Conservation (phyloP, 306 rosid species). For the Prunus mira region DNA sequence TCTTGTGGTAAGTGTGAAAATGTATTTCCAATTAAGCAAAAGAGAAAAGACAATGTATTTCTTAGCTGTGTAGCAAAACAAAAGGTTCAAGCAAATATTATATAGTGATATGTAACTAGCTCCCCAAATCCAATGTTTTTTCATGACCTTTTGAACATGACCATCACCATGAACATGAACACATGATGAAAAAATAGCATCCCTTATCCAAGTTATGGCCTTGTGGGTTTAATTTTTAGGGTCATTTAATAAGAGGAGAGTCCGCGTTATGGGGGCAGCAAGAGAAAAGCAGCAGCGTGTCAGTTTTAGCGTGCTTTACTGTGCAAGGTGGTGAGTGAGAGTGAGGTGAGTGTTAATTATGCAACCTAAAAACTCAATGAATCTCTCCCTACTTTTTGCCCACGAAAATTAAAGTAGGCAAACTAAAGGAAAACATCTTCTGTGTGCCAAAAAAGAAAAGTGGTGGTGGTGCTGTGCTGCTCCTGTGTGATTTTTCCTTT, state of each 20-base stretch:
- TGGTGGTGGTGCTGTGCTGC: constrained; percentile 18
- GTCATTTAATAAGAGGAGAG: constrained; percentile 36
- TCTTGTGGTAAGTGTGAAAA: background rate
- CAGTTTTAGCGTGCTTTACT: constrained; percentile 79
- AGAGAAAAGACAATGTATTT: background rate
- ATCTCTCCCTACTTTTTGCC: constrained; percentile 27
- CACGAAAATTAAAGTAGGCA: constrained; percentile 2
- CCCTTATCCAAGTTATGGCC: constrained; percentile 6
- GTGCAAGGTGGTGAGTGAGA: constrained; percentile 33
- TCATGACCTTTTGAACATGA: background rate
- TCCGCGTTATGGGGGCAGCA: constrained; percentile 28
- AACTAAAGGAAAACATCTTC: background rate
- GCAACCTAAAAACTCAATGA: constrained; percentile 39
- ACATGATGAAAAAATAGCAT: background rate
- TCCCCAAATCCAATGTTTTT: background rate
- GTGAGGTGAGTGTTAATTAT: constrained; percentile 18
- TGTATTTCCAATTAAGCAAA: background rate
- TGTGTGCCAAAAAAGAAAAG: background rate
- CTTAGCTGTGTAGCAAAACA: background rate
- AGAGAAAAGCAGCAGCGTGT: constrained; percentile 46
- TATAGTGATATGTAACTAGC: background rate
- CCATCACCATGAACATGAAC: background rate
- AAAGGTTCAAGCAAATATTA: background rate
- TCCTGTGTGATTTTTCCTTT: constrained; percentile 1
- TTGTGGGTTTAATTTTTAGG: constrained; percentile 9